Evolutionary conservation across 495 filamentous ascomycete genomes (phyloP).

Genomic region (Oleoguttula mirabilis): DNA sequence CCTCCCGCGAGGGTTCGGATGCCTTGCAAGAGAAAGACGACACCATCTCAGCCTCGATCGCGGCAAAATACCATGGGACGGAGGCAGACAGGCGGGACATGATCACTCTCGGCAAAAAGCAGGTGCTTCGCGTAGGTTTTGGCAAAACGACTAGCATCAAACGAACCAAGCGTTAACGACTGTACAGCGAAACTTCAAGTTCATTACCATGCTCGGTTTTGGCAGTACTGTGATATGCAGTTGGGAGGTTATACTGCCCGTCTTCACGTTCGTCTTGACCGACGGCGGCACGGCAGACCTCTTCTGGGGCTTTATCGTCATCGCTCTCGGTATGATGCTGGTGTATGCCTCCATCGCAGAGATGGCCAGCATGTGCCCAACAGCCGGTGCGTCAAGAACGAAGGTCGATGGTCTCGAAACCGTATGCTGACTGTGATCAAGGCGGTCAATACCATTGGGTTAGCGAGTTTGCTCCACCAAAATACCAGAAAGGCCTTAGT

Average conservation of each 20-base stretch:
- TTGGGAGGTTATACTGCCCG: constrained; percentile 36
- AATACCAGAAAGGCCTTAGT: constrained; percentile 8
- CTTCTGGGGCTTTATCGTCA: constrained; percentile 17
- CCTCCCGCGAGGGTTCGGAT: too few species aligned
- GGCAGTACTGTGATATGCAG: constrained; percentile 40
- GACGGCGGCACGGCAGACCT: constrained; percentile 18
- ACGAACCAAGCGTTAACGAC: too few species aligned
- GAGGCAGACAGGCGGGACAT: constrained; percentile 3
- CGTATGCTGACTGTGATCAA: neutral
- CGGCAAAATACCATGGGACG: neutral
- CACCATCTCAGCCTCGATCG: too few species aligned
- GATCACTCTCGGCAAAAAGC: neutral
- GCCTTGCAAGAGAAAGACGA: too few species aligned
- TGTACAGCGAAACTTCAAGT: constrained; percentile 36
- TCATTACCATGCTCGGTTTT: constrained; percentile 41
- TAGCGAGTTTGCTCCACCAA: constrained; percentile 13
- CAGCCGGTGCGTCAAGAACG: too few species aligned
- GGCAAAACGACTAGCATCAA: too few species aligned
- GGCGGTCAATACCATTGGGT: constrained; percentile 15
- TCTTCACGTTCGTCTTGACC: constrained; percentile 20
- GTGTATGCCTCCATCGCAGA: constrained; percentile 13
- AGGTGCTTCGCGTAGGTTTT: neutral
- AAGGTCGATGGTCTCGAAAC: too few species aligned
- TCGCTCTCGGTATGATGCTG: constrained; percentile 1
- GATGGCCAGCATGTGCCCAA: constrained; percentile 19